Evolutionary conservation across 2,329 filamentous ascomycete genomes (phyloP).

Genomic region (Exserohilum rostratum): DNA sequence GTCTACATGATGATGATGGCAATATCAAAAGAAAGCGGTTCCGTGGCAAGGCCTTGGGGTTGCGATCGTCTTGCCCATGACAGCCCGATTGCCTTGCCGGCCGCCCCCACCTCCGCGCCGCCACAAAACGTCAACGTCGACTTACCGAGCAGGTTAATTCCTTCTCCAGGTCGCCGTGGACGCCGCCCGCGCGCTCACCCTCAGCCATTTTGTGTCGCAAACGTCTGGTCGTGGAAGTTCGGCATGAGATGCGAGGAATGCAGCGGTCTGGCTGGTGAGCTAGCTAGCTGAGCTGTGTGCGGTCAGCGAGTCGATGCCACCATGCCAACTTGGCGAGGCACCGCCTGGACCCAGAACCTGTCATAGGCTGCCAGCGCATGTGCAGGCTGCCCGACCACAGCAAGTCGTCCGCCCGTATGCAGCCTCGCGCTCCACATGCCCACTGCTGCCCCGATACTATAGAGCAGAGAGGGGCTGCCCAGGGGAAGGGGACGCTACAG

Average conservation of each 20-base stretch:
- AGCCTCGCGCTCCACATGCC: not conserved
- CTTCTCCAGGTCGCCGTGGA: slow-evolving; percentile 77
- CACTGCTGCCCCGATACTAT: not conserved
- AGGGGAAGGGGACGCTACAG: too few species aligned
- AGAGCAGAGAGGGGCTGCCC: too few species aligned
- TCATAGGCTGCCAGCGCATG: slow-evolving; percentile 24
- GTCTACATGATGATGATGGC: not conserved
- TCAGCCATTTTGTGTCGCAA: slow-evolving; percentile 40
- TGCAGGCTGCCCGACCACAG: not conserved
- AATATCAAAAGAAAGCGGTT: slow-evolving; percentile 1
- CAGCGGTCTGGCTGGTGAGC: slow-evolving; percentile 13
- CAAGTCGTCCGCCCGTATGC: not conserved
- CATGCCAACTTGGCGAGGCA: slow-evolving; percentile 19
- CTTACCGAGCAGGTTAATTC: slow-evolving; percentile 94
- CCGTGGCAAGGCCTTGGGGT: too few species aligned
- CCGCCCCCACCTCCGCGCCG: slow-evolving; percentile 6
- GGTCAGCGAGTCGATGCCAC: slow-evolving; percentile 23
- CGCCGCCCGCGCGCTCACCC: slow-evolving; percentile 46
- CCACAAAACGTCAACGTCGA: slow-evolving; percentile 35
- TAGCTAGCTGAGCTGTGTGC: slow-evolving; percentile 21
- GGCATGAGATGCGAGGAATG: slow-evolving; percentile 12
- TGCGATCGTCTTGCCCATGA: not conserved
- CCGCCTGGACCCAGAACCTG: slow-evolving; percentile 8
- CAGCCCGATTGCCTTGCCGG: not conserved
- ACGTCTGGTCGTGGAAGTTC: slow-evolving; percentile 5